Conservation (phyloP, 495 filamentous ascomycete genomes). For the Aspergillus olivimuriae region DNA sequence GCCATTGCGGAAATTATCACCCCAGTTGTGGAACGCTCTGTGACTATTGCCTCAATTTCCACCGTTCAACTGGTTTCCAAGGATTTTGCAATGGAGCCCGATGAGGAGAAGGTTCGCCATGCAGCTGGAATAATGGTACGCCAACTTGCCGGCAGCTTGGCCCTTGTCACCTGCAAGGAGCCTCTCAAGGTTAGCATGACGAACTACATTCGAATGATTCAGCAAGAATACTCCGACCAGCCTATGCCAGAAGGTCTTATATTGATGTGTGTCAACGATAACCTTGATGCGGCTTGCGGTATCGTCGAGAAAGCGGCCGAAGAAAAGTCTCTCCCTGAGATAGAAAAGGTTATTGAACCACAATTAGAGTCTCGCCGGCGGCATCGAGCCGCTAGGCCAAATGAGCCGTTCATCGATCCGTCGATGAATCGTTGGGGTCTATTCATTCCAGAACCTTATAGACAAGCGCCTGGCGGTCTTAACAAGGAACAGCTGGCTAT, state of each 20-base stretch:
- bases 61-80: slow-evolving; percentile 90
- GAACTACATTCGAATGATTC: slow-evolving; percentile 86
- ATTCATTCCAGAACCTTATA: slow-evolving; percentile 85
- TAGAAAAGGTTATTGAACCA: slow-evolving; percentile 79
- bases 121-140: slow-evolving; percentile 89
- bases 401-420: slow-evolving; percentile 76
- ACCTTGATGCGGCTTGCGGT: slow-evolving; percentile 84
- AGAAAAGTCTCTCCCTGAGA: slow-evolving; percentile 84
- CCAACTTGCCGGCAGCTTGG: slow-evolving; percentile 84
- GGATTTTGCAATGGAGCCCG: slow-evolving; percentile 88
- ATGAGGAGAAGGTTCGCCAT: slow-evolving; percentile 76
- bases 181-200: slow-evolving; percentile 91
- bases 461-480: slow-evolving; percentile 70
- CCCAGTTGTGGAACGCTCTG: slow-evolving; percentile 92
- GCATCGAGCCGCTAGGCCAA: slow-evolving; percentile 62
- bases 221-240: slow-evolving; percentile 59
- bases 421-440: slow-evolving; percentile 77
- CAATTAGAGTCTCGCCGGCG: slow-evolving; percentile 68
- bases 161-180: slow-evolving; percentile 96
- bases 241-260: slow-evolving; percentile 82
- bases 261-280: slow-evolving; percentile 97
- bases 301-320: slow-evolving; percentile 93
- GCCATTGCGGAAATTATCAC: slow-evolving; percentile 93
- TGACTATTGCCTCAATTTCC: slow-evolving; percentile 94
- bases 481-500: slow-evolving; percentile 91